phyloP scores from a whole-genome alignment of 176 grass and related monocot genomes.

The Oryza coarctata region DNA sequence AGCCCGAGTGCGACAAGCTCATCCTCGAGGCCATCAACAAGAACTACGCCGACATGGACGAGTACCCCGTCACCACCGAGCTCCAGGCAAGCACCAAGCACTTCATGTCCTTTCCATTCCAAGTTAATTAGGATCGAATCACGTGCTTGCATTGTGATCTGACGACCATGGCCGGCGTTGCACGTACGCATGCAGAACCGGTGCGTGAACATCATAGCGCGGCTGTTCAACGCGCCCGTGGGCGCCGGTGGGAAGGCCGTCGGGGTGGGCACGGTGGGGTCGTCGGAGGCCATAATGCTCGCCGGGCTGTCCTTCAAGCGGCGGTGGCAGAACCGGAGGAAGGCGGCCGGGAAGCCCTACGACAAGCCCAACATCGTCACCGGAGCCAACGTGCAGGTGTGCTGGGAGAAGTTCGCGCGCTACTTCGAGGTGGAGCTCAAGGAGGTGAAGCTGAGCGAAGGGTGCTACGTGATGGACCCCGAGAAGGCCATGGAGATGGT shows the following conservation, averaged over 20 bases:
- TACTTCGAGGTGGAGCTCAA: conserved; percentile 96
- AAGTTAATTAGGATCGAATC: too few relatives aligned
- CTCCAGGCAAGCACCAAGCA: conserved; percentile 45
- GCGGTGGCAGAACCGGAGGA: conserved; percentile 72
- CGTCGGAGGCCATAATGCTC: conserved; percentile 98
- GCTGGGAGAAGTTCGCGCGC: conserved; percentile 94
- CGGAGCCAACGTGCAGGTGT: conserved; percentile 86
- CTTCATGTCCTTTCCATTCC: neutral
- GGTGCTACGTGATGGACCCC: conserved; percentile 87
- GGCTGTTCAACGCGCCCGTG: conserved; percentile 74
- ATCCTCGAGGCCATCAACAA: conserved; percentile 76
- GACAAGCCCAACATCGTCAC: conserved; percentile 94
- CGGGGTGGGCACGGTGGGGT: conserved; percentile 82
- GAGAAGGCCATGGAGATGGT: conserved; percentile 69
- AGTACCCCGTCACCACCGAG: conserved; percentile 96
- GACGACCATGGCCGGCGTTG: neutral
- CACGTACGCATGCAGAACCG: conserved; percentile 76
- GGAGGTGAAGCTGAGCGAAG: conserved; percentile 77
- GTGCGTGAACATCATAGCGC: conserved; percentile 94
- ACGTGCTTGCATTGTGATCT: neutral
- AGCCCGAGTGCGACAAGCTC: conserved; percentile 84
- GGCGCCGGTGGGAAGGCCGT: conserved; percentile 43
- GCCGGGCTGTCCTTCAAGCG: conserved; percentile 88
- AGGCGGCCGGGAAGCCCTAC: conserved; percentile 57
- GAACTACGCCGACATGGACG: conserved; percentile 95